Percentiles rank a stretch among this genome's conserved stretches.
phyloP scores from a whole-genome alignment of 352 stramenopile genomes.

The Nothophytophthora sp. region DNA sequence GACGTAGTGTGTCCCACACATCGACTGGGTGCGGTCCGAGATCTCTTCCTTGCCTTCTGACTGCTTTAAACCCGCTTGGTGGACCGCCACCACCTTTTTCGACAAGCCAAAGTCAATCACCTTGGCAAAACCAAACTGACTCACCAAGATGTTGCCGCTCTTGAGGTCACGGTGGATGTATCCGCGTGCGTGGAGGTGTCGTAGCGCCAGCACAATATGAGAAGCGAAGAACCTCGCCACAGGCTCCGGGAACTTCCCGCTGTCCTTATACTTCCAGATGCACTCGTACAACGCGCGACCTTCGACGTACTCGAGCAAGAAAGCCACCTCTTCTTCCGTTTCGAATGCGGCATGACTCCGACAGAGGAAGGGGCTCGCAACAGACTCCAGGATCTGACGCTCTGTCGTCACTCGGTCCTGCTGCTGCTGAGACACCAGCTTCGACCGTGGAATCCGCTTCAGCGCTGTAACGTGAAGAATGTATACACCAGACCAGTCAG shows the following conservation, averaged over 20 bases:
- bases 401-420: constrained; percentile 44
- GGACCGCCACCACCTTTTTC: constrained; percentile 16
- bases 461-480: too few species aligned
- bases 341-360: constrained; percentile 31
- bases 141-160: constrained; percentile 73
- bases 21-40: constrained; percentile 30
- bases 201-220: constrained; percentile 68
- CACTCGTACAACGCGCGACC: constrained; percentile 70
- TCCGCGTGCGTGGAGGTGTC: constrained; percentile 46
- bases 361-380: constrained; percentile 52
- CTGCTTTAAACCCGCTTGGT: too few species aligned
- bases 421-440: constrained; percentile 39
- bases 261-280: constrained; percentile 55
- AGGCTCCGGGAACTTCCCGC: constrained; percentile 45
- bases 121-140: constrained; percentile 36
- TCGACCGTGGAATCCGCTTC: constrained; percentile 52
- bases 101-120: constrained; percentile 84
- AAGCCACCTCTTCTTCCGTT: constrained; percentile 16
- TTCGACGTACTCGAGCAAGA: constrained; percentile 66
- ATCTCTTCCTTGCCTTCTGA: too few species aligned
- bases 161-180: constrained; percentile 83
- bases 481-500: too few species aligned
- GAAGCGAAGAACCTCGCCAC: constrained; percentile 62
- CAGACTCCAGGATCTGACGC: constrained; percentile 38
- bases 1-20: constrained; percentile 77